Evolutionary conservation across 345 rosid genomes (phyloP).

Genomic region (Barbarea vulgaris): DNA sequence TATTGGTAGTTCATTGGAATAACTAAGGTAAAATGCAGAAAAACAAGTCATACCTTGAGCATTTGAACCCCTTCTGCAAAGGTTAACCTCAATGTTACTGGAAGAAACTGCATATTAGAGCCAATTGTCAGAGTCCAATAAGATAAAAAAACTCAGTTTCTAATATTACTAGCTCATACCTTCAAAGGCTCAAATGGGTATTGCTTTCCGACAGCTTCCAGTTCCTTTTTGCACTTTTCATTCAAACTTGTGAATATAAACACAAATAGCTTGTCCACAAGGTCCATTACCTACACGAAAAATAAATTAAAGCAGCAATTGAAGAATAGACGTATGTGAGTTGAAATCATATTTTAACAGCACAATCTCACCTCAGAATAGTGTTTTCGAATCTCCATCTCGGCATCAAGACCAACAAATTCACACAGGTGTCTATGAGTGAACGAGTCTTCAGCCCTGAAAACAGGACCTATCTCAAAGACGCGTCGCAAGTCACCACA

Average conservation of each 20-base stretch:
- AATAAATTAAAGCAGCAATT: background rate
- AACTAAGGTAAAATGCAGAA: slow-evolving; percentile 9
- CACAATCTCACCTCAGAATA: slow-evolving; percentile 67
- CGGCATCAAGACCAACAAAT: slow-evolving; percentile 86
- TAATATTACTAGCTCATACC: slow-evolving; percentile 39
- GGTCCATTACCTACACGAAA: slow-evolving; percentile 71
- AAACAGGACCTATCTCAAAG: slow-evolving; percentile 87
- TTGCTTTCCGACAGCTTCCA: slow-evolving; percentile 74
- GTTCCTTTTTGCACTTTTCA: slow-evolving; percentile 64
- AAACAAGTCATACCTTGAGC: slow-evolving; percentile 62
- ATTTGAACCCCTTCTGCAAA: slow-evolving; percentile 90
- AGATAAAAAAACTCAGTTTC: slow-evolving; percentile 10
- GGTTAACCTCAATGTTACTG: slow-evolving; percentile 63
- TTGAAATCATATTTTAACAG: background rate
- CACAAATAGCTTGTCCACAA: slow-evolving; percentile 71
- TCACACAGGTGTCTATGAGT: slow-evolving; percentile 94
- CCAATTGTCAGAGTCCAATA: slow-evolving; percentile 18
- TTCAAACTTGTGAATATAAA: slow-evolving; percentile 68
- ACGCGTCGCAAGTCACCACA: slow-evolving; percentile 79
- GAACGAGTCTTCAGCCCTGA: slow-evolving; percentile 88
- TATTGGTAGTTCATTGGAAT: background rate
- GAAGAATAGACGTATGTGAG: slow-evolving; percentile 5
- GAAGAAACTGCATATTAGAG: slow-evolving; percentile 61
- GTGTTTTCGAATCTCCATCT: slow-evolving; percentile 79
- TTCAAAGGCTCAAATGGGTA: slow-evolving; percentile 84